Evolutionary conservation across 352 stramenopile species (phyloP), one percentile per base, ranked within the genome.

Genomic region (Globisporangium perplexum): DNA sequence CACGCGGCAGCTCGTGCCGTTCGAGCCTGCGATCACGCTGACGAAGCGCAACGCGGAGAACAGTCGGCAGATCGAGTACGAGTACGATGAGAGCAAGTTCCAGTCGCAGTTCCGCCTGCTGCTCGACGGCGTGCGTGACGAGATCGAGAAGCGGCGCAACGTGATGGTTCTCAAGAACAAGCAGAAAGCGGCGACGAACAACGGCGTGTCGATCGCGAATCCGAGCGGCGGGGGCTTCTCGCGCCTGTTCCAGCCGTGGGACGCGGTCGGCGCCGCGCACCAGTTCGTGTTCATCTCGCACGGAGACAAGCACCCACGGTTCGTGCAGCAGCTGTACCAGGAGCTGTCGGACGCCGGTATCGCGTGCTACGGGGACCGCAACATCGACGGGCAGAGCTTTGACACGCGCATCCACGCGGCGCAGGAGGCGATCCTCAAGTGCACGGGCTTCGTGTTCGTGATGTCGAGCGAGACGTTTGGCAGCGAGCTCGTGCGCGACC

Each of bases 211-310:
- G 55, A 78, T 70, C 23, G 52, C 64, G 0, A 60, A 55, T 3
- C 57, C 53, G 0, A 56, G 52, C 17, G 57, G 48, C 30, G 62
- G 59, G 12, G 69, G 73, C 0, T 84, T 89, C 56, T 86, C 75
- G 26, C 64, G 70, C 5, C 58, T 86, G 22, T 90, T 90, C 48
- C 62, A 77, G 53, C 65, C 69, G 38, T 90, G 77, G 73, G 72
- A 90, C 26, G 69, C 67, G 0, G 54, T 70, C 0, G 47, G 20
- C 20, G 47, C 47, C 4, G 3, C 30, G 47, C 47, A 20, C 12
- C 81, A 74, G 30, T 95, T 88, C 50, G 70, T 93, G 1, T 93
- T 95, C 50, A 55, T 95, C 14, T 85, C 77, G 20, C 82, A 91
- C 44, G 84, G 84, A 36, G 82, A 93, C 59, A 77, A 78, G 44